Conservation (phyloP, 257 asterid species). For the Linaria vulgaris region DNA sequence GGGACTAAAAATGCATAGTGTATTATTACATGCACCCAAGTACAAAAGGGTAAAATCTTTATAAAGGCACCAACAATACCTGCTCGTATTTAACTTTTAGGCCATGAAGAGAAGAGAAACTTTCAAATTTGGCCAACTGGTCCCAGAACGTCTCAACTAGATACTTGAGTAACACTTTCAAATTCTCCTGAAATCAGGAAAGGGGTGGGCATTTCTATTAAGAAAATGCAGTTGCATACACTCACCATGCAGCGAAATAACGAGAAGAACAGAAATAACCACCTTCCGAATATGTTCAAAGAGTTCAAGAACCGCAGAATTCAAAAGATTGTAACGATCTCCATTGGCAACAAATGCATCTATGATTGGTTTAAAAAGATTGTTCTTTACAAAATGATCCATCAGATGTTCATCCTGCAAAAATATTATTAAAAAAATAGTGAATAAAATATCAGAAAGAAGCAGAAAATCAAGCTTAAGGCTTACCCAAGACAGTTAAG, state of each 20-base stretch:
- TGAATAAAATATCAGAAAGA: conserved; percentile 6
- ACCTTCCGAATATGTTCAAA: conserved; percentile 89
- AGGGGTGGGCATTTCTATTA: conserved; percentile 11
- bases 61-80: conserved; percentile 44
- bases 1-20: conserved; percentile 48
- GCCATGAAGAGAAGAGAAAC: conserved; percentile 59
- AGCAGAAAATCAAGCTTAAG: not conserved
- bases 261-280: conserved; percentile 16
- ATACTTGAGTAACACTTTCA: conserved; percentile 72
- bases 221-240: not conserved
- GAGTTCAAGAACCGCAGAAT: conserved; percentile 91
- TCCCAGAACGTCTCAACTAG: conserved; percentile 88
- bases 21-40: conserved; percentile 19
- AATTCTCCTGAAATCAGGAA: conserved; percentile 65
- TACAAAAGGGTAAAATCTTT: conserved; percentile 1
- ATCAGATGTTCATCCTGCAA: conserved; percentile 94
- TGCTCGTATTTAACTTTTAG: conserved; percentile 90
- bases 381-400: conserved; percentile 74
- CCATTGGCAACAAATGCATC: conserved; percentile 89
- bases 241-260: conserved; percentile 22
- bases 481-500: conserved; percentile 8
- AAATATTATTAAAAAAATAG: conserved; percentile 4
- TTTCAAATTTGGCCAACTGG: conserved; percentile 68
- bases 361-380: conserved; percentile 78
- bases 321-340: conserved; percentile 87